Base-by-base conservation (phyloP, 257 asterid genomes). In the Lycium ferocissimum region DNA sequence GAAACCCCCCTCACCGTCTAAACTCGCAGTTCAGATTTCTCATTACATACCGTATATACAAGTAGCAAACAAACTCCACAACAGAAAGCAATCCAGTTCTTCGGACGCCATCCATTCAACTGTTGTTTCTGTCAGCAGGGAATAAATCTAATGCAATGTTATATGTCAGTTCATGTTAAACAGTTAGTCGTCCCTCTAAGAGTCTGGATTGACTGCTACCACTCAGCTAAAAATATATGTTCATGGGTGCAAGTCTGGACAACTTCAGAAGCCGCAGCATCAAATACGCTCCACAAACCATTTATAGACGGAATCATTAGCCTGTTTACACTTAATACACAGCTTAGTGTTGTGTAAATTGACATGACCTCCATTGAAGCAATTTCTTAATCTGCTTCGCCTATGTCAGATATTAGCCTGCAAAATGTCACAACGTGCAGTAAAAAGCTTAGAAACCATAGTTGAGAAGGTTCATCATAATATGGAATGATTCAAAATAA, bases 261-360 rank as follows among this genome's bases (percentile, higher is more conserved):
- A 53, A 76, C 26, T 58, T 15, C 84, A 63, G 59, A 75, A 75
- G 81, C 33, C 33, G 33, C 59, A 45, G 59, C 13, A 87, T 51
- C 33, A 83, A 51, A 54, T 40, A 57, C 85, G 82, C 82, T 89
- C 92, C n/a, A 61, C 82, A 85, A 33, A 86, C 82, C 47, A 53
- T 59, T 8, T 26, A 78, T 8, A 53, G 65, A 78, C 51, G 33
- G 47, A 26, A 53, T 53, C 65, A 53, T 47, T 53, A 78, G 65
- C 49, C 14, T 9, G 79, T 67, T 6, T 17, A 51, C 82, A 78
- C 65, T 53, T 51, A 8, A 78, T 78, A 3, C 82, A 26, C 65
- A 78, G 82, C 45, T 76, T 51, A 76, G 63, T 49, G 63, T 53
- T 22, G 81, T 22, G 81, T 49, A 49, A 49, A 75, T 75, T 22